Evolutionary conservation across 176 grass and related monocot species (phyloP).

Genomic region (Saccharum spontaneum): DNA sequence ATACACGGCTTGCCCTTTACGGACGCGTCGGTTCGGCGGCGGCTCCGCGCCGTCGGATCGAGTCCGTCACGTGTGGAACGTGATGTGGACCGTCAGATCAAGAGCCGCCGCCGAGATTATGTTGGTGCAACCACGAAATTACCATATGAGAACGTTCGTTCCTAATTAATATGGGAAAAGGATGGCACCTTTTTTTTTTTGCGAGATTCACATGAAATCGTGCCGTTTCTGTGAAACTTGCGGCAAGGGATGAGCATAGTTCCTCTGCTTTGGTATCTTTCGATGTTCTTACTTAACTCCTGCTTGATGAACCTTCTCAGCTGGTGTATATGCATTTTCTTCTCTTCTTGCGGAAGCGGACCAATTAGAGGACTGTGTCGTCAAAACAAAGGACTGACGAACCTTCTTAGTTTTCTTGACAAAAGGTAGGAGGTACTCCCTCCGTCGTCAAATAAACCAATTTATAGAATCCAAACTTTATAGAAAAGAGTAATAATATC

Average conservation of each 20-base stretch:
- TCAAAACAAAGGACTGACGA: not conserved
- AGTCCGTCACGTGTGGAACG: not conserved
- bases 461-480: too few relatives aligned
- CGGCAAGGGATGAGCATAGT: not conserved
- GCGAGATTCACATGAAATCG: not conserved
- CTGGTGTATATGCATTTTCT: not conserved
- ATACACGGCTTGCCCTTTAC: not conserved
- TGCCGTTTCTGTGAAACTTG: not conserved
- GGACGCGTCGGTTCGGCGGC: slow-evolving; percentile 2
- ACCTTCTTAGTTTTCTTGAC: not conserved
- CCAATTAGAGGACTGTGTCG: too few relatives aligned
- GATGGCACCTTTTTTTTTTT: too few relatives aligned
- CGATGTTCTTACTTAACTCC: not conserved
- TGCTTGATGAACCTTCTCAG: not conserved
- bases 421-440: not conserved
- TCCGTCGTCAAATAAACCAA: too few relatives aligned
- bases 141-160: not conserved
- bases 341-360: too few relatives aligned
- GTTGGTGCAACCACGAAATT: not conserved
- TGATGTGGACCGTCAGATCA: not conserved
- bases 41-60: slow-evolving; percentile 9
- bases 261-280: not conserved
- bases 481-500: too few relatives aligned
- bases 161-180: not conserved
- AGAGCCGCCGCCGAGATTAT: not conserved